Percentiles rank a stretch among this genome's conserved stretches.
phyloP scores from a whole-genome alignment of 139 green algal species.

The Edaphochlamys debaryana region DNA sequence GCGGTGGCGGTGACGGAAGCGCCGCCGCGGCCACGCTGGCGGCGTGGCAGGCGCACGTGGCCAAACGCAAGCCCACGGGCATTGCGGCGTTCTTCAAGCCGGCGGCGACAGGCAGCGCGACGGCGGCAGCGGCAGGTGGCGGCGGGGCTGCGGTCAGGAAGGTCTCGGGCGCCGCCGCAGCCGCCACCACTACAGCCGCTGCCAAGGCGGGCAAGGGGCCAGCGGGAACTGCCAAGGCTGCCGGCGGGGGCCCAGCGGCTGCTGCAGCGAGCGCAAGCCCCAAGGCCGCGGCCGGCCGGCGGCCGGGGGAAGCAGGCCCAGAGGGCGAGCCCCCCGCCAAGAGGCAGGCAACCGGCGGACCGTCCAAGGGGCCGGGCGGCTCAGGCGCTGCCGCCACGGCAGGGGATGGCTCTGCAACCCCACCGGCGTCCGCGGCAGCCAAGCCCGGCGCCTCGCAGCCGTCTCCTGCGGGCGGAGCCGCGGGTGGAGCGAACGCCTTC shows the following conservation, averaged over 20 bases:
- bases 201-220: background rate
- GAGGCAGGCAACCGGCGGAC: too few species aligned
- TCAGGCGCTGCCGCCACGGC: too few species aligned
- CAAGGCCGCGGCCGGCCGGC: too few species aligned
- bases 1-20: background rate
- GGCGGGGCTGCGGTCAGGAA: background rate
- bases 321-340: background rate
- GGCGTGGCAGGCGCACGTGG: background rate
- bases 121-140: slow-evolving; percentile 8
- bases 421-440: too few species aligned
- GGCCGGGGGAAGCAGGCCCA: too few species aligned
- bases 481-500: background rate
- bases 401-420: too few species aligned
- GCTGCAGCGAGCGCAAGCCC: too few species aligned
- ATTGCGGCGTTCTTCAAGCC: slow-evolving; percentile 25
- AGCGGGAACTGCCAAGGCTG: background rate
- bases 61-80: background rate
- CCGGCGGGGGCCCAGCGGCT: background rate
- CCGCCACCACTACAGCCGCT: too few species aligned
- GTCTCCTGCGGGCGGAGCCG: too few species aligned
- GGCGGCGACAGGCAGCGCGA: background rate
- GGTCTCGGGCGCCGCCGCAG: too few species aligned
- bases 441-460: too few species aligned
- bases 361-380: background rate
- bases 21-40: slow-evolving; percentile 4